Evolutionary conservation across 2,329 filamentous ascomycete genomes (phyloP), one percentile per base, ranked within the genome.

Genomic region (Biscogniauxia marginata): DNA sequence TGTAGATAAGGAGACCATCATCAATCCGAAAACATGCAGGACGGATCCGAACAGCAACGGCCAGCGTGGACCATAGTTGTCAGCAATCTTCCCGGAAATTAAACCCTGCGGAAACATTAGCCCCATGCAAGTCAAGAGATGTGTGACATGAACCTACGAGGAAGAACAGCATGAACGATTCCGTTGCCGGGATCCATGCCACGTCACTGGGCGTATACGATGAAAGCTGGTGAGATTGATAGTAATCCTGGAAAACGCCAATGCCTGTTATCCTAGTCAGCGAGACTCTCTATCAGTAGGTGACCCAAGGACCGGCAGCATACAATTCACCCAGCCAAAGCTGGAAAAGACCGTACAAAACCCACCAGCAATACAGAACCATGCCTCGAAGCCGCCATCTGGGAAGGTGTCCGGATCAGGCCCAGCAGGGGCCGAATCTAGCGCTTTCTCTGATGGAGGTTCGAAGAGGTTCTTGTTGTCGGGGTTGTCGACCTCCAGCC

Each of bases 1-100:
- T 44, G 64, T 66, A 8, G 65, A 67, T 18, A 87, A 72, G 39
- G 77, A 81, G 1, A 80, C 77, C 80, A 86, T 84, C 83, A 87
- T 86, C 8, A 87, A 66, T 4, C 81, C 80, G 53, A 87, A 80
- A 24, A 84, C 71, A 63, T 84, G 80, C 48, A 83, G 64, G 43
- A 84, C 66, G 1, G 78, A 79, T 49, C 84, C 84, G 44, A 73
- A 58, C 8, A 81, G 24, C 24, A 25, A 25, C 24, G n/a, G n/a
- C n/a, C n/a, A n/a, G n/a, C n/a, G n/a, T n/a, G n/a, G n/a, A n/a
- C n/a, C n/a, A n/a, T n/a, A n/a, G n/a, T n/a, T n/a, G n/a, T n/a
- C n/a, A n/a, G n/a, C n/a, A n/a, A n/a, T n/a, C n/a, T n/a, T n/a
- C n/a, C n/a, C n/a, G n/a, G n/a, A n/a, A n/a, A n/a, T n/a, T n/a